These are phyloP conservation scores for Darksidea phi DNA, from an alignment of 495 filamentous ascomycete genomes.

Conservation along the genomic window DNA sequence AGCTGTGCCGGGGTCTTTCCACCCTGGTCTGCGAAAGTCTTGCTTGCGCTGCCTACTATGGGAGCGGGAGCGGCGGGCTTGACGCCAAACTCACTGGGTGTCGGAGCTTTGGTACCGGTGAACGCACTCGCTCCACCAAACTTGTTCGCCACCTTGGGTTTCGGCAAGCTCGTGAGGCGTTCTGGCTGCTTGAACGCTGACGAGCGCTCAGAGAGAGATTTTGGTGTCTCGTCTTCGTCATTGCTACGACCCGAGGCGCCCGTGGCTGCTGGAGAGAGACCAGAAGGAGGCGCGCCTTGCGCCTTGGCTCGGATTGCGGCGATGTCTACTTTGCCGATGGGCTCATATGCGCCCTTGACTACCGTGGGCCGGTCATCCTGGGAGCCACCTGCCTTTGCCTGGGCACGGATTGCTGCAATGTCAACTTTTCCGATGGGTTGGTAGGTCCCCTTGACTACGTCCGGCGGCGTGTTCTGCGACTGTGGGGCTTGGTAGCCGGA, in stretches of 20 bases:
- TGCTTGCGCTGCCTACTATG: slow-evolving; percentile 75
- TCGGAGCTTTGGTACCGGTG: slow-evolving; percentile 81
- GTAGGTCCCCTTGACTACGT: slow-evolving; percentile 86
- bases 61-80: slow-evolving; percentile 53
- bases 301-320: slow-evolving; percentile 82
- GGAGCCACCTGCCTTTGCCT: slow-evolving; percentile 61
- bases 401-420: slow-evolving; percentile 80
- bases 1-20: slow-evolving; percentile 95
- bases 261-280: slow-evolving; percentile 46
- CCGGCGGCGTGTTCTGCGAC: slow-evolving; percentile 47
- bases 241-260: slow-evolving; percentile 40
- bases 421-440: slow-evolving; percentile 96
- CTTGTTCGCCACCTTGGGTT: slow-evolving; percentile 88
- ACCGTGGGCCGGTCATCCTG: slow-evolving; percentile 74
- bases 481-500: slow-evolving; percentile 51
- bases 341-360: slow-evolving; percentile 90
- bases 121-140: slow-evolving; percentile 71
- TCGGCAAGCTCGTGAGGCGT: slow-evolving; percentile 82
- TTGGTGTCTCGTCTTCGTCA: slow-evolving; percentile 48
- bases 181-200: slow-evolving; percentile 68
- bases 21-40: slow-evolving; percentile 89
- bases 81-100: slow-evolving; percentile 62
- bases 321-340: slow-evolving; percentile 92
- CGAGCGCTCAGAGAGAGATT: slow-evolving; percentile 65
- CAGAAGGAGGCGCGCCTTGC: slow-evolving; percentile 56